Evolutionary conservation across 768 basidiomycete species (phyloP).

Genomic region (Amanita jacksonii): DNA sequence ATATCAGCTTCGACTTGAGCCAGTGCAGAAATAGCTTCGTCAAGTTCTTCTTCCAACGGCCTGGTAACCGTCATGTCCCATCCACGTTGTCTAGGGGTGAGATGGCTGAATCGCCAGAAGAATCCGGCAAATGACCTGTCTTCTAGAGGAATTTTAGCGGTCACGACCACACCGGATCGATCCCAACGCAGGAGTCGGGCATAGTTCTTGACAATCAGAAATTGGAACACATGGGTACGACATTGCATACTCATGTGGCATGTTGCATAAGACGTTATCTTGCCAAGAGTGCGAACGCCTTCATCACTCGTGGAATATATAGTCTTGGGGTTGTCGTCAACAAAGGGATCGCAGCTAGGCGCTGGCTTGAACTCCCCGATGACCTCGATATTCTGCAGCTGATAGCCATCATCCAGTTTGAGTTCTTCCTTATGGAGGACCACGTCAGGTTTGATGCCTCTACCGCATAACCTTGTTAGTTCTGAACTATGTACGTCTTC

Average conservation of each 20-base stretch:
- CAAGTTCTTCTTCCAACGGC: not conserved
- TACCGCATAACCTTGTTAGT: too few relatives aligned
- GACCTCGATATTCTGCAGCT: not conserved
- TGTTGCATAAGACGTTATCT: slow-evolving; percentile 13
- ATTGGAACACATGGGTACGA: not conserved
- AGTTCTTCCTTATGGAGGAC: not conserved
- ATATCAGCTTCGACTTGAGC: not conserved
- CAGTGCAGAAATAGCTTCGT: too few relatives aligned
- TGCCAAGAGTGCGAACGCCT: slow-evolving; percentile 8
- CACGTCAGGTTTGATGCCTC: not conserved
- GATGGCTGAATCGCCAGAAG: slow-evolving; percentile 7
- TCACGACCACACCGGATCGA: not conserved
- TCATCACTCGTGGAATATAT: slow-evolving; percentile 1
- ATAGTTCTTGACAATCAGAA: slow-evolving; percentile 2
- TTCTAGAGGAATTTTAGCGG: not conserved
- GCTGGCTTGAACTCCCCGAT: slow-evolving; percentile 3
- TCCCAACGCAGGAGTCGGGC: slow-evolving; percentile 5
- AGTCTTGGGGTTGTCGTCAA: not conserved
- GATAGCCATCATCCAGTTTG: not conserved
- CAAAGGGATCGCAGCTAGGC: slow-evolving; percentile 4
- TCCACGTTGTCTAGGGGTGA: slow-evolving; percentile 12
- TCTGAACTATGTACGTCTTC: too few relatives aligned
- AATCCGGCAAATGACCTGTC: not conserved
- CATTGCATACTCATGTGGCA: not conserved
- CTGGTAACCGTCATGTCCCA: slow-evolving; percentile 10